Evolutionary conservation across 176 grass and related monocot genomes (phyloP).

Genomic region (Lolium rigidum): DNA sequence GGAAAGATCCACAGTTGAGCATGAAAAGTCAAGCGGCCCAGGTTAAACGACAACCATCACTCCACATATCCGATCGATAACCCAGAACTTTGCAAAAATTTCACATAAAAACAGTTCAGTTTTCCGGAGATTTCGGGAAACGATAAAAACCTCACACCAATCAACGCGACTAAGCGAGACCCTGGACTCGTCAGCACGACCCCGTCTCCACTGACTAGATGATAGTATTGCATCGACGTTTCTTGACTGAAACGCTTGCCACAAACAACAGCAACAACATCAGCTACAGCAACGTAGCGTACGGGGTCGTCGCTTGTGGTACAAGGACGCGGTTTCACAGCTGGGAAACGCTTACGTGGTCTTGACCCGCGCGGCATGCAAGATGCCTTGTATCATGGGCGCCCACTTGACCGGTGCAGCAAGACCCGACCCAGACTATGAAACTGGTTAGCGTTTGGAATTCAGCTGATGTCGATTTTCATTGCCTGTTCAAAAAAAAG

Average conservation of each 20-base stretch:
- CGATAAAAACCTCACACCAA: neutral
- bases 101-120: neutral
- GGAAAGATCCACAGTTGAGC: neutral
- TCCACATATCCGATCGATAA: neutral
- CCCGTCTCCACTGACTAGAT: neutral
- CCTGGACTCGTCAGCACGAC: neutral
- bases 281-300: neutral
- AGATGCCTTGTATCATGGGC: no score
- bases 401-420: no score
- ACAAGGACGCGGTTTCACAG: neutral
- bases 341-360: no score
- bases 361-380: no score
- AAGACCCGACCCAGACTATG: no score
- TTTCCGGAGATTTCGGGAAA: neutral
- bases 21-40: neutral
- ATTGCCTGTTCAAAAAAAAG: no score
- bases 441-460: no score
- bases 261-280: neutral
- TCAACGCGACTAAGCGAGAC: neutral
- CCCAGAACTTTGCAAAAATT: neutral
- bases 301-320: neutral
- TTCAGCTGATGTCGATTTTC: no score
- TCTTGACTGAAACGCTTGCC: constrained; percentile 20
- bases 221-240: neutral
- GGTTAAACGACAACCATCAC: neutral